These are phyloP conservation scores for Rubia balearica DNA, from an alignment of 305 asterid species.

Conservation along the genomic window DNA sequence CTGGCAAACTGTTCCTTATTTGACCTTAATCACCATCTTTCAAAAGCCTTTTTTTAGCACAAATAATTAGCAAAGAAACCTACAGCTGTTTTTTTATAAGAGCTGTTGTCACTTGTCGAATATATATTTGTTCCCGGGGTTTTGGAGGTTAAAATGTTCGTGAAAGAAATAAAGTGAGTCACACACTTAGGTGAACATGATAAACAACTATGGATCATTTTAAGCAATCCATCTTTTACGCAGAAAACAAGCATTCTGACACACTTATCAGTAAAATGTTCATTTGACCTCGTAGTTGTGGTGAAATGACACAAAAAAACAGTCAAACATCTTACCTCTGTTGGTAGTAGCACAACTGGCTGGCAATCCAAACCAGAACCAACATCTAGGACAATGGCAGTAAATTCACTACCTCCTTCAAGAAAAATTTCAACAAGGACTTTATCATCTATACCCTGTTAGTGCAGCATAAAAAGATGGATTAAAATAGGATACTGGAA, in stretches of 20 bases:
- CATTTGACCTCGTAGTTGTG: not conserved
- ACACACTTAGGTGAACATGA: not conserved
- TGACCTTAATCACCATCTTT: not conserved
- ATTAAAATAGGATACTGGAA: conserved; percentile 11
- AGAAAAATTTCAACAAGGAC: conserved; percentile 74
- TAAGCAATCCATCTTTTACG: not conserved
- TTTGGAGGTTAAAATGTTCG: not conserved
- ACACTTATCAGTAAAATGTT: not conserved
- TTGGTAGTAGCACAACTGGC: conserved; percentile 81
- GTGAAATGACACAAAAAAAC: conserved; percentile 1
- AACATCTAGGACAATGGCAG: conserved; percentile 79
- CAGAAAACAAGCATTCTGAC: not conserved
- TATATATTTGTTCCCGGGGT: not conserved
- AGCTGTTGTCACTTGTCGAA: not conserved
- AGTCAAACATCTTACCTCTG: conserved; percentile 45
- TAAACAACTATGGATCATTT: not conserved
- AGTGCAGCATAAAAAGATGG: conserved; percentile 15
- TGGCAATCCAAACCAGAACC: conserved; percentile 57
- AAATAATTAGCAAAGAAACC: not conserved
- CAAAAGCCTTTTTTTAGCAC: not conserved
- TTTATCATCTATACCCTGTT: conserved; percentile 83
- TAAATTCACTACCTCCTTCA: conserved; percentile 88
- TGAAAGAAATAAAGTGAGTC: not conserved
- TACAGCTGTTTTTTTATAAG: not conserved
- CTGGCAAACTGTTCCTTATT: not conserved